These are phyloP conservation scores for Pleurotus tuber-regium DNA, from an alignment of 768 basidiomycete species.

Conservation along the genomic window DNA sequence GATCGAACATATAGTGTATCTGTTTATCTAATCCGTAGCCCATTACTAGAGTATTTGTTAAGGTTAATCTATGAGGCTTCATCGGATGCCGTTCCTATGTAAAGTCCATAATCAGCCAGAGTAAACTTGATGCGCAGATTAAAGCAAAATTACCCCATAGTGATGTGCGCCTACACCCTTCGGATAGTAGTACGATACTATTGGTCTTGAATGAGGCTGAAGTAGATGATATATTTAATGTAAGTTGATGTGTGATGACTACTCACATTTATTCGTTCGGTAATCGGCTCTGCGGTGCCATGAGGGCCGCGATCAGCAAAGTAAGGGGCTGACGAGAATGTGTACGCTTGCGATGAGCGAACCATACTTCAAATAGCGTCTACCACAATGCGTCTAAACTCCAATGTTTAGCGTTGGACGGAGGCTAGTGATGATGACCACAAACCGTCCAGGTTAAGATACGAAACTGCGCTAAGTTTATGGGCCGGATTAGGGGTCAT, in stretches of 20 bases:
- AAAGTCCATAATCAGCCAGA: constrained; percentile 1
- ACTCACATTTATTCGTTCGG: constrained; percentile 75
- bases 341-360: constrained; percentile 46
- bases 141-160: constrained; percentile 72
- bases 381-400: too few species aligned
- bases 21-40: constrained; percentile 96
- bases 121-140: neutral
- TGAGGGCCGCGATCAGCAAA: constrained; percentile 73
- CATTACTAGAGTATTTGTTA: constrained; percentile 94
- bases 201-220: constrained; percentile 78
- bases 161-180: constrained; percentile 93
- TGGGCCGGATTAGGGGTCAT: too few species aligned
- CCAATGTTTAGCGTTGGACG: too few species aligned
- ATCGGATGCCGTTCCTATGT: constrained; percentile 94
- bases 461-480: too few species aligned
- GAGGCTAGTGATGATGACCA: too few species aligned
- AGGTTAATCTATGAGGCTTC: constrained; percentile 95
- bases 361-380: too few species aligned
- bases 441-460: too few species aligned
- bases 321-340: constrained; percentile 73
- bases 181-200: constrained; percentile 96
- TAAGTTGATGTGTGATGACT: neutral
- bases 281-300: constrained; percentile 75
- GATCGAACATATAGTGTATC: constrained; percentile 90
- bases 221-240: constrained; percentile 4